Evolutionary conservation across 2,329 filamentous ascomycete genomes (phyloP), one percentile per base, ranked within the genome.

Genomic region (Ophiocordyceps camponoti-rufipedis): DNA sequence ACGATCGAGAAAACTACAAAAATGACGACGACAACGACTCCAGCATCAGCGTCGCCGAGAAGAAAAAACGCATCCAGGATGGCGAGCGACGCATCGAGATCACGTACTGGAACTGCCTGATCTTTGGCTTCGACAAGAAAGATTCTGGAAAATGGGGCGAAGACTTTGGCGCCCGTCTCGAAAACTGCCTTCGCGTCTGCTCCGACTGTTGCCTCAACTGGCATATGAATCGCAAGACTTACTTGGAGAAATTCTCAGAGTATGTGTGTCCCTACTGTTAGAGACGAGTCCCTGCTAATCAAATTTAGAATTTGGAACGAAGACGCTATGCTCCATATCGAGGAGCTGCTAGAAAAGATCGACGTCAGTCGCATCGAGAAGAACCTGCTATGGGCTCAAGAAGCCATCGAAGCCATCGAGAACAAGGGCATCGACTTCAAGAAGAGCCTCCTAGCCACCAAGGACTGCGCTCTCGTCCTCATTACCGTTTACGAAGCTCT

Each of bases 401-500:
- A 67, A 2, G 70, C 72, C 44, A 69, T 80, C n/a, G 61, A 66
- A 28, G 69, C 68, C 44, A 70, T 73, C 4, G 68, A 74, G 45
- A 59, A 63, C 38, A 58, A 62, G 9, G 66, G 71, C 19, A 63
- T 62, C 2, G 56, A 58, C 2, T 73, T 74, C 57, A 67, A 64
- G 42, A 67, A 69, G 39, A 55, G 62, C 0, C 64, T 66, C 45
- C 62, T 74, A 35, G 67, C 66, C 12, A 62, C 64, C 18, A 3
- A 6, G 7, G 58, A 70, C 7, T 63, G 73, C 28, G 64, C 72
- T 2, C 66, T 74, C 28, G 77, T 85, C 7, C 74, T 93, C 44
- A 74, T 91, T 48, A 81, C 85, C 11, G 75, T 96, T 29, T 94
- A 93, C 54, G 89, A 96, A 59, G 81, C 83, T 0, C 66, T 96